Evolutionary conservation across 2,329 filamentous ascomycete species (phyloP).

Genomic region (Clonostachys sp.): DNA sequence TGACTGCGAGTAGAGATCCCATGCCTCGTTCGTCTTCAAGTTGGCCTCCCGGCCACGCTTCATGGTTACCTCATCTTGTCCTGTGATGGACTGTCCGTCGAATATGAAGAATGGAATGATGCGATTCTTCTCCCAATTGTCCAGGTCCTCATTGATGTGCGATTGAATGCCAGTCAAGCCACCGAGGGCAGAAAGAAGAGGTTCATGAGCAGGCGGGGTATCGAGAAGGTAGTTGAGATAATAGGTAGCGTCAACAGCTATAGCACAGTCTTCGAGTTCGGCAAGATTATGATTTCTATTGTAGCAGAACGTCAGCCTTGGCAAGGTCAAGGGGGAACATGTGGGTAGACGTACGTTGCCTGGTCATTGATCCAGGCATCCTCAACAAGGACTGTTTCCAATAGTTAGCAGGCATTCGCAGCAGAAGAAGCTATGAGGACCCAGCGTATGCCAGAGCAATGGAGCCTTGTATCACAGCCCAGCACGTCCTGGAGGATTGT

Average conservation of each 20-base stretch:
- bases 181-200: constrained; percentile 83
- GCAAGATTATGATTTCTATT: constrained; percentile 57
- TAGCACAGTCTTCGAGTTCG: constrained; percentile 67
- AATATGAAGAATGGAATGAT: constrained; percentile 89
- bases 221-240: constrained; percentile 79
- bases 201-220: constrained; percentile 69
- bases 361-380: constrained; percentile 29
- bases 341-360: constrained; percentile 14
- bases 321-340: neutral
- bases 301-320: constrained; percentile 1
- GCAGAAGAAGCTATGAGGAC: too few species aligned
- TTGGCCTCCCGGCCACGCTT: constrained; percentile 62
- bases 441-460: too few species aligned
- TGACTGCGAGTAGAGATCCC: constrained; percentile 80
- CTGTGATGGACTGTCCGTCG: constrained; percentile 76
- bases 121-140: constrained; percentile 62
- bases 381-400: neutral
- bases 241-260: constrained; percentile 86
- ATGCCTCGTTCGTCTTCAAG: constrained; percentile 71
- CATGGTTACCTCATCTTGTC: constrained; percentile 66
- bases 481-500: too few species aligned
- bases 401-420: neutral
- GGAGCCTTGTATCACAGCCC: too few species aligned
- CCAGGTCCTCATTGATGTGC: constrained; percentile 73
- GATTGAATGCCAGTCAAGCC: constrained; percentile 76